Evolutionary conservation across 1,284 basidiomycete species (phyloP).

Genomic region (Cutaneotrichosporon sp.): DNA sequence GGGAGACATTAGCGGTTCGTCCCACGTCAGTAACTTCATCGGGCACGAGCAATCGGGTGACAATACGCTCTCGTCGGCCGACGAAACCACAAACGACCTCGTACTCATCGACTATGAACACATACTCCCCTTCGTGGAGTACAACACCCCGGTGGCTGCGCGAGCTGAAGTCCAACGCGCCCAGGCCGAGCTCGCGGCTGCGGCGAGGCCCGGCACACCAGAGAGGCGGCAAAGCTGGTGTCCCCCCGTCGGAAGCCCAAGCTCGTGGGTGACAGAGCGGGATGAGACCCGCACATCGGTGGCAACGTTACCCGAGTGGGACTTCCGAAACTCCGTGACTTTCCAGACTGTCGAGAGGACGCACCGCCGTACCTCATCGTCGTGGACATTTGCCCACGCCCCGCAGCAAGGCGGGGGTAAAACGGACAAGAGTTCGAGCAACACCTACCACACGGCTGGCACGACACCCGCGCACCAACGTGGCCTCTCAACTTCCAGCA

Average conservation of each 20-base stretch:
- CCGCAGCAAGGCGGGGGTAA: no score
- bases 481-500: not conserved
- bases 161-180: not conserved
- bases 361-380: not conserved
- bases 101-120: no score
- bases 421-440: not conserved
- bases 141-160: not conserved
- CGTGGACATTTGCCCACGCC: no score
- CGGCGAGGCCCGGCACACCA: not conserved
- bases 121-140: not conserved
- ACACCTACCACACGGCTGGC: not conserved
- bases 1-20: not conserved
- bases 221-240: not conserved
- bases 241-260: slow-evolving; percentile 1
- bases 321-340: not conserved
- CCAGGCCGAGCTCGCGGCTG: not conserved
- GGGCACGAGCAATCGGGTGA: no score
- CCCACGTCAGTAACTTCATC: no score
- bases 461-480: no score
- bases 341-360: no score
- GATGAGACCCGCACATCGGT: not conserved
- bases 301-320: slow-evolving; percentile 8
- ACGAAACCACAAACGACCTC: no score
- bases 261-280: slow-evolving; percentile 7
- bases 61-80: no score